Conservation (phyloP, 1,284 basidiomycete species). For the Moesziomyces aphidis region DNA sequence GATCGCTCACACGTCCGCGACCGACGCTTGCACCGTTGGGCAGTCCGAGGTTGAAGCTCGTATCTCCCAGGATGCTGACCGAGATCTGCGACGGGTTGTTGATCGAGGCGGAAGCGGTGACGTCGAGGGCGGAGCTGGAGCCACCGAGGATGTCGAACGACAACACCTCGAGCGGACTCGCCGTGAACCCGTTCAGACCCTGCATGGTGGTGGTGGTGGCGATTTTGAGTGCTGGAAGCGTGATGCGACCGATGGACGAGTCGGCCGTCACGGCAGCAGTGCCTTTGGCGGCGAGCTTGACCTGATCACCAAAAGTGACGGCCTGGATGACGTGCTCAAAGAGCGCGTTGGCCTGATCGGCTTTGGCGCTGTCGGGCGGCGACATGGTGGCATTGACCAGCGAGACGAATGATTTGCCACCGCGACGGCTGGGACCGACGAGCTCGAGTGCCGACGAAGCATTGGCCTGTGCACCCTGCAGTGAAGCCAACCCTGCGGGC, state of each 20-base stretch:
- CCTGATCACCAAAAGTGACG: slow-evolving; percentile 69
- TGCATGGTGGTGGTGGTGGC: slow-evolving; percentile 76
- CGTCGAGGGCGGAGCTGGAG: slow-evolving; percentile 73
- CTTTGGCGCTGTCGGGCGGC: slow-evolving; percentile 72
- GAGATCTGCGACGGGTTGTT: slow-evolving; percentile 78
- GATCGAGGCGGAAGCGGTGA: slow-evolving; percentile 73
- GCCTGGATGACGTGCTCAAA: slow-evolving; percentile 59
- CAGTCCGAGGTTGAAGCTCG: slow-evolving; percentile 72
- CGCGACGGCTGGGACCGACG: slow-evolving; percentile 71
- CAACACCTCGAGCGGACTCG: slow-evolving; percentile 73
- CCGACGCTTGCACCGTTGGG: slow-evolving; percentile 67
- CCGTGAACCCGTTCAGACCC: slow-evolving; percentile 76
- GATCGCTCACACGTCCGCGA: slow-evolving; percentile 34
- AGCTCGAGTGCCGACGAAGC: slow-evolving; percentile 30
- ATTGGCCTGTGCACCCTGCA: slow-evolving; percentile 23
- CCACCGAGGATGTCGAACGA: slow-evolving; percentile 79
- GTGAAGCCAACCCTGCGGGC: slow-evolving; percentile 70
- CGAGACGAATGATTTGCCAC: slow-evolving; percentile 76
- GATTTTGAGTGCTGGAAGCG: slow-evolving; percentile 78
- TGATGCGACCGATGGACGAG: slow-evolving; percentile 76
- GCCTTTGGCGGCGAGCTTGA: slow-evolving; percentile 75
- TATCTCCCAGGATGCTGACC: slow-evolving; percentile 69
- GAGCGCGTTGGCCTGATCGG: slow-evolving; percentile 44
- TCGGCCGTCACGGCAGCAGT: slow-evolving; percentile 76
- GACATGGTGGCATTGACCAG: slow-evolving; percentile 74